Conservation (phyloP, 1,284 basidiomycete genomes). For the Inonotus hispidus region DNA sequence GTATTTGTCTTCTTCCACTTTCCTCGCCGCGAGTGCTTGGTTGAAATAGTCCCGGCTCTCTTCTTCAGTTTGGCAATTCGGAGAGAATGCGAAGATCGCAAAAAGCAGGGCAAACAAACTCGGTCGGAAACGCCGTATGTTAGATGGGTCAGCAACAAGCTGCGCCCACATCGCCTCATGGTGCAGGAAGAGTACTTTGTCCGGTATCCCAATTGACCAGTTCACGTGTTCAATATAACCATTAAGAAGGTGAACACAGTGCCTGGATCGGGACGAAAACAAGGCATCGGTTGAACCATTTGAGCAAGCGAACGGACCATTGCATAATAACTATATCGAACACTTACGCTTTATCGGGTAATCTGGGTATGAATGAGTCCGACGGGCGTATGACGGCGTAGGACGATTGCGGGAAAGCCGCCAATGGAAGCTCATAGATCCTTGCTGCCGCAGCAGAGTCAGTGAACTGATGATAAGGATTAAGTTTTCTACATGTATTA, state of each 20-base stretch:
- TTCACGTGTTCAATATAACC: constrained; percentile 41
- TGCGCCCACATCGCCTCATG: constrained; percentile 43
- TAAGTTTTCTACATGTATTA: neutral
- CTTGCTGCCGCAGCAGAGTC: neutral
- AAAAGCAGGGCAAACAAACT: constrained; percentile 47
- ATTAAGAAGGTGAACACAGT: constrained; percentile 32
- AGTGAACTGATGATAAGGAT: neutral
- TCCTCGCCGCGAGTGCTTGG: constrained; percentile 39
- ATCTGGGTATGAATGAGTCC: neutral
- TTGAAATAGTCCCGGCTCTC: constrained; percentile 35
- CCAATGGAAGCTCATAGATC: neutral
- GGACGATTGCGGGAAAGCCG: neutral
- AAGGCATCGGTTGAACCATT: neutral
- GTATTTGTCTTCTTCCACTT: constrained; percentile 41
- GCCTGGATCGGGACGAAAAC: constrained; percentile 28
- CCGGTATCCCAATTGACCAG: constrained; percentile 47
- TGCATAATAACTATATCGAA: neutral
- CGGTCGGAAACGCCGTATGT: constrained; percentile 20
- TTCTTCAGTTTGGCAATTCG: constrained; percentile 24
- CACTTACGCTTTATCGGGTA: constrained; percentile 7
- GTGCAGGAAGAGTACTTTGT: constrained; percentile 39
- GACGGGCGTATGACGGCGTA: neutral
- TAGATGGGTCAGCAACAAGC: constrained; percentile 32
- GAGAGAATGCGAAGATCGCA: constrained; percentile 39
- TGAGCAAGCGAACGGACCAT: neutral